Evolutionary conservation across 2,329 filamentous ascomycete genomes (phyloP), one percentile per base, ranked within the genome.

Genomic region (Drechslerella coelobrocha): DNA sequence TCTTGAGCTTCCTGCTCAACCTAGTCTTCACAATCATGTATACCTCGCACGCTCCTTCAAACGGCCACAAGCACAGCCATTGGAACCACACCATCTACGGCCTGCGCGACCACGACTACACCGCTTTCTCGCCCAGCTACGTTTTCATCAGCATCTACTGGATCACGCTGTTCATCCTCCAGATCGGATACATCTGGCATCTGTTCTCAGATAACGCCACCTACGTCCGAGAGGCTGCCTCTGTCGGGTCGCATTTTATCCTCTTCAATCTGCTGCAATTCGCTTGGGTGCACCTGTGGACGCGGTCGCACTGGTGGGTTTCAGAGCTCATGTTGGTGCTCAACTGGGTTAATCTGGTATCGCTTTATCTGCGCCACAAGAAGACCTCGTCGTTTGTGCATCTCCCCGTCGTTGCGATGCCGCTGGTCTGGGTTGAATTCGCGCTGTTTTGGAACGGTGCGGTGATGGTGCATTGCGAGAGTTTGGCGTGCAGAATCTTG

Each of bases 361-460:
- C 84, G 34, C 84, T 92, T 29, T 96, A 96, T 81, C 92, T 93
- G 84, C 87, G 89, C 72, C 88, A 95, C 81, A 84, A 84, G 19
- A 84, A 84, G 0, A 88, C 88, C 60, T 86, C 89, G 2, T 84
- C 87, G 69, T 86, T 89, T 76, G 90, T 96, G 75, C 91, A 96
- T 79, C 81, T 87, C 9, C 86, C 90, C 4, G 87, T 87, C 47
- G 86, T 92, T 21, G 88, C 89, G 14, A 90, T 87, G 0, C 92
- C 92, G 4, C 82, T 96, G 74, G 90, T 89, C 0, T 96, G 91
- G 90, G 92, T 89, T 12, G 90, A 94, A 77, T 87, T 93, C 12
- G 89, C 90, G 27, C 83, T 96, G 57, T 93, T 92, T 82, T 96
- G 91, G 90, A 90, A 91, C 75, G 92, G 92, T 7, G 91, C 92